Percentiles rank a stretch among this genome's conserved stretches.
phyloP scores from a whole-genome alignment of 306 rosid genomes.

The Quercus agrifolia region DNA sequence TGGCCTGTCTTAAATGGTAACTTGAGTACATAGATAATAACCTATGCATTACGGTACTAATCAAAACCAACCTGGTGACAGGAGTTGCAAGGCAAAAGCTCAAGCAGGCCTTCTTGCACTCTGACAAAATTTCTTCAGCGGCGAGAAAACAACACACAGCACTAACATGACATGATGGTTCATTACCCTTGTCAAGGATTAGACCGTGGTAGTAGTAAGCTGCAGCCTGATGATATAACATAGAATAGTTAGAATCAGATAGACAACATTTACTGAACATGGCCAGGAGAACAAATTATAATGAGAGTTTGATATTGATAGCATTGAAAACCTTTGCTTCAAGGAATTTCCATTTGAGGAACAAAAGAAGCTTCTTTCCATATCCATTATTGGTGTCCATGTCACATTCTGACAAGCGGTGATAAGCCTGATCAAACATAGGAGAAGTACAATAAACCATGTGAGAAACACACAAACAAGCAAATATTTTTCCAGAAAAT shows the following conservation, averaged over 20 bases:
- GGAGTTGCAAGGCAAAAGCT: constrained; percentile 89
- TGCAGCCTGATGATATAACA: constrained; percentile 56
- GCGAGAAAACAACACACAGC: constrained; percentile 91
- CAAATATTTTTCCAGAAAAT: not conserved
- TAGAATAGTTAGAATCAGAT: not conserved
- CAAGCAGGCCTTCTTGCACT: constrained; percentile 82
- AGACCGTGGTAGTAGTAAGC: constrained; percentile 93
- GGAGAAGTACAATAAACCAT: constrained; percentile 10
- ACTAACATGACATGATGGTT: constrained; percentile 58
- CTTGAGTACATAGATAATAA: not conserved
- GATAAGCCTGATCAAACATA: constrained; percentile 62
- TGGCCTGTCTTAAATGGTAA: too few species aligned
- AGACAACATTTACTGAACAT: not conserved
- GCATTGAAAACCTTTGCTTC: constrained; percentile 69
- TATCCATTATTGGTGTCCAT: constrained; percentile 40
- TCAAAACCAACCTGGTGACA: constrained; percentile 65
- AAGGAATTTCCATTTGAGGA: constrained; percentile 89
- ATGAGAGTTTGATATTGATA: constrained; percentile 4
- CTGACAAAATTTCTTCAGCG: constrained; percentile 74
- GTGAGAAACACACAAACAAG: not conserved
- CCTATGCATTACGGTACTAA: not conserved
- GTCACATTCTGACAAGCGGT: constrained; percentile 58
- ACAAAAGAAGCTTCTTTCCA: constrained; percentile 72
- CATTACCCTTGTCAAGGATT: constrained; percentile 81
- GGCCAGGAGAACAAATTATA: not conserved